Evolutionary conservation across 352 stramenopile species (phyloP), one percentile per base, ranked within the genome.

Genomic region (Pythium folliculosum): DNA sequence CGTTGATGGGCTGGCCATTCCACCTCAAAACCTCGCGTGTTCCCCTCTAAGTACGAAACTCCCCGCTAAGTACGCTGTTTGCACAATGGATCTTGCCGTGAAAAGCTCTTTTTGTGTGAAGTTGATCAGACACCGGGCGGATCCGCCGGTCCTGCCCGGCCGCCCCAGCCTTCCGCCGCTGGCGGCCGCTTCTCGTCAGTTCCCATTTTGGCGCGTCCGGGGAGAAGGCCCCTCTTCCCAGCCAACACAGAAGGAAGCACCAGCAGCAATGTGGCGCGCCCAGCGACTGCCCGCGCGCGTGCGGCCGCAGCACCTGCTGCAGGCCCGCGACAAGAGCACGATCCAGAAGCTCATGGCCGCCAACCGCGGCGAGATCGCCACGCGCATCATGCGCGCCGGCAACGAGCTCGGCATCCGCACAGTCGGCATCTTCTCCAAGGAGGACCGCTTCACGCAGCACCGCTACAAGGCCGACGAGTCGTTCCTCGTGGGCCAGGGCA

Each of bases 321-420:
- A 53, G 47, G 74, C 73, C 60, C 82, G 82, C 55, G 77, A 89
- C 68, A 79, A 81, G 62, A 84, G 80, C 72, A 87, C 77, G 43
- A 94, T 99, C 80, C 95, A 95, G 58, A 99, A 99, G 75, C 74
- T 99, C 50, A 89, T 99, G 86, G 95, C 95, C 10, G 97, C 97
- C 37, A 99, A 99, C 84, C 94, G 97, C 35, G 97, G 97, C 37
- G 97, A 99, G 78, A 99, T 99, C 78, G 97, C 97, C 12, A 97
- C 96, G 45, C 89, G 97, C 22, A 98, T 99, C 69, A 97, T 98
- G 82, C 89, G 97, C 54, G 95, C 96, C 0, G 86, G 83, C 6
- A 97, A 96, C 58, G 96, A 99, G 75, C 82, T 99, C 44, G 94
- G 90, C 47, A 88, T 98, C 56, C 78, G 82, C 57, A 98, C 95